Evolutionary conservation across 2,329 filamentous ascomycete species (phyloP), one percentile per base, ranked within the genome.

Genomic region (Harringtonia aguacate): DNA sequence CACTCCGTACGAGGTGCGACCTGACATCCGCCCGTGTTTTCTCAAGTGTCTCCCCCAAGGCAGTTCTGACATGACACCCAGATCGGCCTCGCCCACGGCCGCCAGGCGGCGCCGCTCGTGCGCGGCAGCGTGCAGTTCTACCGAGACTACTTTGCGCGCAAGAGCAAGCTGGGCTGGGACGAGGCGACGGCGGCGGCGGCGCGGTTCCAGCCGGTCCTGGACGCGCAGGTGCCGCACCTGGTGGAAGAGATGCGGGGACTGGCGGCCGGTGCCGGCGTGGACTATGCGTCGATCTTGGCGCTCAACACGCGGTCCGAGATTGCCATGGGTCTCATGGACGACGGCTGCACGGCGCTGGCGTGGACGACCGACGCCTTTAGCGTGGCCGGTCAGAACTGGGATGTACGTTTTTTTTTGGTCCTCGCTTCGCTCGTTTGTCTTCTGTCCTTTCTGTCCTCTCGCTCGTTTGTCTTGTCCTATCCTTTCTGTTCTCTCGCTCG

Each of bases 291-390:
- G 38, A 67, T 79, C 15, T 55, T 79, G 2, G 72, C 74, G 2
- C 56, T 45, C 38, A 79, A 79, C 44, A 67, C 75, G 6, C 63
- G 74, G 1, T 75, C 70, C 0, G 74, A 78, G 56, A 76, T 77
- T 47, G 64, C 65, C 4, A 76, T 79, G 46, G 44, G 44, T 28
- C 39, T 46, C 28, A 39, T 42, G 39, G 52, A 48, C 8, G 68
- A 44, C 22, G 47, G 39, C 27, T 41, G 68, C 24, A 73, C 73
- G 0, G 60, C 60, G 2, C 68, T 79, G 45, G 57, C 68, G 15
- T 76, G 75, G 63, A 28, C 28, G 4, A 36, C 33, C 15, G 29
- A 38, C 29, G 21, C 14, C 24, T 41, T 42, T 24, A 42, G 44
- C 18, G 22, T 45, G 4, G 36, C 36, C 30, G 44, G 34, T 17